Evolutionary conservation across 73 alveolate genomes (phyloP).

Genomic region (Tetrahymena borealis): DNA sequence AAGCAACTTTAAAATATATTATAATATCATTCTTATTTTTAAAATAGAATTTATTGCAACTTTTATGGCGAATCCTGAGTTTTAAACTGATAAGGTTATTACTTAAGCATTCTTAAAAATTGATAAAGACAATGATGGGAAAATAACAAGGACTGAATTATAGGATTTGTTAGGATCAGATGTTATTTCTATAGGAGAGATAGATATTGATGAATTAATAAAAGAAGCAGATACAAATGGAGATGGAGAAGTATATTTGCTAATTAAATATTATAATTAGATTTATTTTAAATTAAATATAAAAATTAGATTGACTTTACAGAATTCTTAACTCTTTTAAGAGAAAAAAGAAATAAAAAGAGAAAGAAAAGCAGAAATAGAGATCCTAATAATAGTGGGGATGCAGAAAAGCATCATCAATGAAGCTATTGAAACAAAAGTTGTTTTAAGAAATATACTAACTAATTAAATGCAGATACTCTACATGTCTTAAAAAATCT

Average conservation of each 20-base stretch:
- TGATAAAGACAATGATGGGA: slow-evolving; percentile 41
- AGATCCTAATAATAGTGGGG: not conserved
- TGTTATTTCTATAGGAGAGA: not conserved
- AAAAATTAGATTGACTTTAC: not conserved
- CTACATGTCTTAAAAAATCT: too few relatives aligned
- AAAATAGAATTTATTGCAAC: slow-evolving; percentile 19
- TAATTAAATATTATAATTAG: too few relatives aligned
- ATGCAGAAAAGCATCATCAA: not conserved
- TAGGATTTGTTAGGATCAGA: not conserved
- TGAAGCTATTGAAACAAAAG: not conserved
- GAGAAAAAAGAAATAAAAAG: not conserved
- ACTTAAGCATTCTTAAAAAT: slow-evolving; percentile 7
- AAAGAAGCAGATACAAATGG: not conserved
- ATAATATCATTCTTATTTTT: not conserved
- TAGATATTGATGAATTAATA: not conserved
- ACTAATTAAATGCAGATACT: too few relatives aligned
- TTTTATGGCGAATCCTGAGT: not conserved
- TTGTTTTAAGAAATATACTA: too few relatives aligned
- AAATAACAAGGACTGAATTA: slow-evolving; percentile 14
- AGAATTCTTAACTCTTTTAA: not conserved
- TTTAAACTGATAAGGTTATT: slow-evolving; percentile 25
- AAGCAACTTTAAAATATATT: slow-evolving; percentile 10
- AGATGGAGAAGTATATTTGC: not conserved
- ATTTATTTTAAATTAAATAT: too few relatives aligned
- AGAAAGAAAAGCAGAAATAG: not conserved